These are phyloP conservation scores for Drechslerella dactyloides DNA, from an alignment of 2,329 filamentous ascomycete genomes.

Conservation along the genomic window DNA sequence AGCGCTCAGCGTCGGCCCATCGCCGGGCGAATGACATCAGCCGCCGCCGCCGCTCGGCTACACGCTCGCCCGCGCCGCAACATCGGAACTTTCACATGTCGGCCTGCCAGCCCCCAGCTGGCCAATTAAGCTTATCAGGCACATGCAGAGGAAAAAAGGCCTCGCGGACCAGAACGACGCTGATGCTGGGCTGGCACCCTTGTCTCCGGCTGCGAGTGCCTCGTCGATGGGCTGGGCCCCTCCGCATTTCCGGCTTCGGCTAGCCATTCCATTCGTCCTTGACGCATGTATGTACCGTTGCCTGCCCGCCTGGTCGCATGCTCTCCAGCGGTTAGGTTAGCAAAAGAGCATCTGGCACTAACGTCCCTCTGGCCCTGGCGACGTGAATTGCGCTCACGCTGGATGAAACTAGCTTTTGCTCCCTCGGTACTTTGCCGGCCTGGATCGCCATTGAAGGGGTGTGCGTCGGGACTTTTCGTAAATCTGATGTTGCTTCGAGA, in stretches of 20 bases:
- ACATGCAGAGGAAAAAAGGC: constrained; percentile 29
- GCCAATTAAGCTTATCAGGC: constrained; percentile 50
- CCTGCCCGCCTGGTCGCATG: constrained; percentile 22
- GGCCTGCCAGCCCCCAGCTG: no score
- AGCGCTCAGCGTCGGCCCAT: constrained; percentile 42
- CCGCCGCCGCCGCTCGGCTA: constrained; percentile 34
- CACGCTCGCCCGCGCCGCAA: constrained; percentile 10
- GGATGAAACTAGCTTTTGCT: constrained; percentile 28
- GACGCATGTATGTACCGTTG: constrained; percentile 18
- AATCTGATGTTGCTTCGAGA: constrained; percentile 5
- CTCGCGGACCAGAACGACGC: background rate
- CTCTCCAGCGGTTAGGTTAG: no score
- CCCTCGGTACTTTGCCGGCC: constrained; percentile 50
- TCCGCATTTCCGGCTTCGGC: constrained; percentile 52
- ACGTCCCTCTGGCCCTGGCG: constrained; percentile 9
- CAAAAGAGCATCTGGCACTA: no score
- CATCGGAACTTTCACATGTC: constrained; percentile 50
- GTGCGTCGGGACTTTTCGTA: constrained; percentile 48
- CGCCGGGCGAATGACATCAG: constrained; percentile 50
- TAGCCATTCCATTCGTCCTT: constrained; percentile 50
- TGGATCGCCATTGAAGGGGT: constrained; percentile 8
- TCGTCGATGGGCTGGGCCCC: constrained; percentile 13
- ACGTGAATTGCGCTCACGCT: constrained; percentile 6
- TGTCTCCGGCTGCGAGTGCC: constrained; percentile 44
- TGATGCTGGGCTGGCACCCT: constrained; percentile 28